These are phyloP conservation scores for Gossypium thurberi DNA, from an alignment of 345 rosid genomes.

Conservation along the genomic window DNA sequence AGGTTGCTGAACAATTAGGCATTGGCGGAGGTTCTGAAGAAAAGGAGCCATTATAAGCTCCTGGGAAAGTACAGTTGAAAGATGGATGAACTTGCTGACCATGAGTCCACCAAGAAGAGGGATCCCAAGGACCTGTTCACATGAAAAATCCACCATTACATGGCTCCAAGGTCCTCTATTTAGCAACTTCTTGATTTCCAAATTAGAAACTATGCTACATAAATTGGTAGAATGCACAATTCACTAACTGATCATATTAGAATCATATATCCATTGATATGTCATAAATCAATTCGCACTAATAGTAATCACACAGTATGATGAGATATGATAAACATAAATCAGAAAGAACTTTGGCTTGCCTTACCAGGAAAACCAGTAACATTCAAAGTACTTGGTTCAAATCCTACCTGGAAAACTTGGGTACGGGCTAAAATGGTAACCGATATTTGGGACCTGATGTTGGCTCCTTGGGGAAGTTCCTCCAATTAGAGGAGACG, in stretches of 20 bases:
- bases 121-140: constrained; percentile 30
- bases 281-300: background rate
- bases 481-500: constrained; percentile 20
- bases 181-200: no score
- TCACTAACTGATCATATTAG: background rate
- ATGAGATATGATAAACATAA: background rate
- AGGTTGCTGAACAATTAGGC: constrained; percentile 17
- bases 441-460: constrained; percentile 25
- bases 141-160: constrained; percentile 11
- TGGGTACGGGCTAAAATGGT: constrained; percentile 24
- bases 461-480: constrained; percentile 19
- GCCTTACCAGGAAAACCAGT: background rate
- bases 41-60: constrained; percentile 17
- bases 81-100: constrained; percentile 25
- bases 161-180: background rate
- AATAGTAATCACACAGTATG: background rate
- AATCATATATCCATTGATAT: background rate
- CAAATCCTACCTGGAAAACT: constrained; percentile 28
- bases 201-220: no score
- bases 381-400: background rate
- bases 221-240: background rate
- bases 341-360: background rate
- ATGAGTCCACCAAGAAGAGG: constrained; percentile 28
- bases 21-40: constrained; percentile 9
- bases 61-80: constrained; percentile 11